Percentiles rank a stretch among this genome's conserved stretches.
Evolutionary conservation across 345 rosid genomes (phyloP).

Genomic region (Angophora floribunda): DNA sequence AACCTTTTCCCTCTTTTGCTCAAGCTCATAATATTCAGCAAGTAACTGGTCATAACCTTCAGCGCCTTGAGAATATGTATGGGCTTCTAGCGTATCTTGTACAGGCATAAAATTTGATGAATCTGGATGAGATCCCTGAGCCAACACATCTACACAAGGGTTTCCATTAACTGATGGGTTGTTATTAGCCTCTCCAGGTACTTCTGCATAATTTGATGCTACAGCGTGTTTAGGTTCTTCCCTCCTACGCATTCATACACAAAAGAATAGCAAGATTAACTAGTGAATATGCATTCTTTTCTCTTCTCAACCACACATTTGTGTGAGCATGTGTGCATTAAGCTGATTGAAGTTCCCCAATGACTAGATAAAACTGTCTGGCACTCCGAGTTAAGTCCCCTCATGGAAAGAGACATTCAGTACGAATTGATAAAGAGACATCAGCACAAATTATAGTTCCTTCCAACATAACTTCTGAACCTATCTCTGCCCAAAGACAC

Average conservation of each 20-base stretch:
- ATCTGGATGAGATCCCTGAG: constrained; percentile 1
- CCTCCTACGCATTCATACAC: constrained; percentile 7
- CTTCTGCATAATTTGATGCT: neutral
- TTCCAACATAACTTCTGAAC: neutral
- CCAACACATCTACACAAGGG: neutral
- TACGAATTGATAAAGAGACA: neutral
- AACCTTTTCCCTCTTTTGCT: constrained; percentile 44
- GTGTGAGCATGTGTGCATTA: neutral
- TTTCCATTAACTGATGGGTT: constrained; percentile 6
- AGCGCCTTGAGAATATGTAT: constrained; percentile 7
- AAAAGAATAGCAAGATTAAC: neutral
- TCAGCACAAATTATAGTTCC: neutral
- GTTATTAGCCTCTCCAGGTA: neutral
- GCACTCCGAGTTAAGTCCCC: neutral
- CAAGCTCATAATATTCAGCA: constrained; percentile 50
- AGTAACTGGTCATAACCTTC: constrained; percentile 39
- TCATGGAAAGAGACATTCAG: neutral
- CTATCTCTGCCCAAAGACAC: neutral
- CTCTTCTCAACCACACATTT: neutral
- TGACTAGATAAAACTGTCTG: neutral
- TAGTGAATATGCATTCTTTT: neutral
- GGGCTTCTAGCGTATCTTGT: constrained; percentile 1
- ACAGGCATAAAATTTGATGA: neutral
- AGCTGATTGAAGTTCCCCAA: neutral
- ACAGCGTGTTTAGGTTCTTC: neutral